Conservation (phyloP, 306 rosid species). For the Sicyos edulis region DNA sequence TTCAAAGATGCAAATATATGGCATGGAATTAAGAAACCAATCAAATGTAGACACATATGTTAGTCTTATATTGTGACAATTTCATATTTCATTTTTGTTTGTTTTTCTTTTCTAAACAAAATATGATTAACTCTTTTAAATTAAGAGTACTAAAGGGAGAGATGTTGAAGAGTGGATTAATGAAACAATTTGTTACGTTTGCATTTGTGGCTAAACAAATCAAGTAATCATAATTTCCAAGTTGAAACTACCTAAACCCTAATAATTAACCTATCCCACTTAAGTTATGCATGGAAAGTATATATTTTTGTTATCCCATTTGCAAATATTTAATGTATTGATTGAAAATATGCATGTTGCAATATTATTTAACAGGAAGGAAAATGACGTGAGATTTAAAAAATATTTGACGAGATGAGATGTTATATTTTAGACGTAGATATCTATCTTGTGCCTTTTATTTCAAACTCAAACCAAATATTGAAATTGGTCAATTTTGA, state of each 20-base stretch:
- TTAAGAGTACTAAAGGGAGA: not conserved
- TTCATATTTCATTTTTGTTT: not conserved
- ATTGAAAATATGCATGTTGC: too few relatives aligned
- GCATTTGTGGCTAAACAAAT: not conserved
- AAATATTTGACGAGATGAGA: too few relatives aligned
- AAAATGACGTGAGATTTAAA: too few relatives aligned
- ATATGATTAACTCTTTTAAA: not conserved
- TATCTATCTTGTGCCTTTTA: too few relatives aligned
- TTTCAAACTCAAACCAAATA: too few relatives aligned
- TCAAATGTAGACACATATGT: not conserved
- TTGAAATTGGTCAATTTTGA: too few relatives aligned
- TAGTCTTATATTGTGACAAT: not conserved
- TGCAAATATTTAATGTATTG: not conserved
- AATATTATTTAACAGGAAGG: too few relatives aligned
- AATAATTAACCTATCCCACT: not conserved
- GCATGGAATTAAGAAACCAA: not conserved
- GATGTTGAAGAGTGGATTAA: not conserved
- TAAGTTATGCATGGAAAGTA: not conserved
- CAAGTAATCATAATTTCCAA: not conserved
- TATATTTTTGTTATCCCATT: not conserved
- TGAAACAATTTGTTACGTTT: conserved; percentile 3
- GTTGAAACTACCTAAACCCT: not conserved
- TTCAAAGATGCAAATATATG: conserved; percentile 9
- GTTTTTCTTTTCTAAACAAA: not conserved
- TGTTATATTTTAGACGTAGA: too few relatives aligned